Evolutionary conservation across 495 filamentous ascomycete species (phyloP).

Genomic region (Hypomontagnella monticulosa): DNA sequence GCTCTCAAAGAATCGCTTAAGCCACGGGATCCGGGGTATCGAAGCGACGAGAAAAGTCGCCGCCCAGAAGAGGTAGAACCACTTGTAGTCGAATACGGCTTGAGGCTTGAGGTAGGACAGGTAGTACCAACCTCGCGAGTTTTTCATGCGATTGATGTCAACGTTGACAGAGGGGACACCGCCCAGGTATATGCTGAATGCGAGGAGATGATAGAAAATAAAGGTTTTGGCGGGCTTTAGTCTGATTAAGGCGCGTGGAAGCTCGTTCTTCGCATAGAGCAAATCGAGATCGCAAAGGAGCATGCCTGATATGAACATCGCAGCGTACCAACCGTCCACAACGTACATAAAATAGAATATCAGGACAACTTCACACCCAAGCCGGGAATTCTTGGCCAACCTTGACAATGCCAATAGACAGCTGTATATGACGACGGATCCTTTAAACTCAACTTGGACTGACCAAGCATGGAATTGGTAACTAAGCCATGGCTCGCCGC

Average conservation of each 20-base stretch:
- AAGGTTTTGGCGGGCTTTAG: constrained; percentile 53
- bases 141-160: constrained; percentile 47
- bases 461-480: constrained; percentile 57
- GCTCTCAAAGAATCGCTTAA: constrained; percentile 66
- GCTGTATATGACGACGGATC: constrained; percentile 60
- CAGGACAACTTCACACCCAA: constrained; percentile 46
- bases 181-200: constrained; percentile 53
- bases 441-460: constrained; percentile 54
- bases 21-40: constrained; percentile 54
- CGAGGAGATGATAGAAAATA: constrained; percentile 58
- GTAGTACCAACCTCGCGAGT: constrained; percentile 56
- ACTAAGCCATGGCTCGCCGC: constrained; percentile 50
- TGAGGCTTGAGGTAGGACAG: constrained; percentile 60
- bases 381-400: constrained; percentile 43
- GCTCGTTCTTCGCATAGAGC: constrained; percentile 51
- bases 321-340: constrained; percentile 56
- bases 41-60: constrained; percentile 64
- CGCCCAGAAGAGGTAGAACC: constrained; percentile 62
- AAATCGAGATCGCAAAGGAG: constrained; percentile 61
- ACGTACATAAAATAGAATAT: constrained; percentile 57
- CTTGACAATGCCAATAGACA: constrained; percentile 54
- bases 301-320: constrained; percentile 58
- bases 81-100: constrained; percentile 60
- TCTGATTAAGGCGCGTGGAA: constrained; percentile 49
- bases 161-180: constrained; percentile 55